Percentiles rank a stretch among this genome's conserved stretches.
These are phyloP conservation scores for Rhizoclosmatium sp. DNA, from an alignment of 192 early-diverging fungal species.

Conservation along the genomic window DNA sequence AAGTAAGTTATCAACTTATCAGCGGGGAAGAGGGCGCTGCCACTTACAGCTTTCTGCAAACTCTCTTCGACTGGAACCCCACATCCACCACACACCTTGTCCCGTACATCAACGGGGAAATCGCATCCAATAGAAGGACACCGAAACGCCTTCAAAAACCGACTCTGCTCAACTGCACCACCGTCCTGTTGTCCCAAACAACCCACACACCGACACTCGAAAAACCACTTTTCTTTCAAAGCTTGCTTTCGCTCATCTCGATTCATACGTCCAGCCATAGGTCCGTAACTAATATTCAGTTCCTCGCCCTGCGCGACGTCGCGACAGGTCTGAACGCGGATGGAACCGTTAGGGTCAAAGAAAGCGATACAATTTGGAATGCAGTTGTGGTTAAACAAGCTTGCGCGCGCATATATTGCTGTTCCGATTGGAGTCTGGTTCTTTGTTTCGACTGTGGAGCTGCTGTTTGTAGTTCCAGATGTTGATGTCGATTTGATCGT, in stretches of 20 bases:
- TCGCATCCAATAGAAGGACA: background rate
- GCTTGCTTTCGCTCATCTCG: background rate
- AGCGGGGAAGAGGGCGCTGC: no score
- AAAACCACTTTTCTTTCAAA: constrained; percentile 12
- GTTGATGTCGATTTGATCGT: background rate
- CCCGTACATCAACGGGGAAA: background rate
- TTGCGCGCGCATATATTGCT: constrained; percentile 2
- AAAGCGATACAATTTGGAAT: constrained; percentile 5
- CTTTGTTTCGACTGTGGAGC: background rate
- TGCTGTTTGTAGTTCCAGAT: background rate
- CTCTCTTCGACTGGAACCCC: background rate
- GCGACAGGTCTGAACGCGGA: background rate
- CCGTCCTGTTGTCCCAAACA: background rate
- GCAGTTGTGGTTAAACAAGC: constrained; percentile 10
- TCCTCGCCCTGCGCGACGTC: background rate
- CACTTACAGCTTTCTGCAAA: no score
- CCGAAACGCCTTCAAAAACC: background rate
- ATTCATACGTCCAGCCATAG: background rate
- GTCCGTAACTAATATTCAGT: constrained; percentile 2
- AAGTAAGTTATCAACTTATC: no score
- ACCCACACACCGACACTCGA: background rate
- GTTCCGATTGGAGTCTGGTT: background rate
- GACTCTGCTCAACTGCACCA: background rate
- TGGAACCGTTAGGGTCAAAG: background rate
- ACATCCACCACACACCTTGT: background rate